Evolutionary conservation across 2,329 filamentous ascomycete species (phyloP), one percentile per base, ranked within the genome.

Genomic region (Epichloe uncinata): DNA sequence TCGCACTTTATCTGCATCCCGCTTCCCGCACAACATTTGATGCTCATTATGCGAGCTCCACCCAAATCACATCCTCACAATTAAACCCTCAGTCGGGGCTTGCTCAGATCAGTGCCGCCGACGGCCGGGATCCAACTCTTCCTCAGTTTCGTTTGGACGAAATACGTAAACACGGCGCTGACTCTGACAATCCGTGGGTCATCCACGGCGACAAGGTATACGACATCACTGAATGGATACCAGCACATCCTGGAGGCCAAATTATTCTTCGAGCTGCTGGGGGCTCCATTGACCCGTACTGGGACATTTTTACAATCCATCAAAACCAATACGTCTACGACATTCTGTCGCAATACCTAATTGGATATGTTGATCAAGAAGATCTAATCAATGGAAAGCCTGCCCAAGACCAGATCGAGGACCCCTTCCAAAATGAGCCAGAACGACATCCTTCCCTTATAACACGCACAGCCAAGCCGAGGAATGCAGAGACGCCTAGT

Each of bases 291-390:
- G 81, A 85, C 47, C 74, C 77, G 0, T 85, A 84, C 64, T 85
- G 82, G 82, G 70, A 83, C 52, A 82, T 85, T 48, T 85, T 85
- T 60, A 71, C 74, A 44, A 84, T 85, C 52, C 82, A 85, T 67
- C 81, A 84, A 60, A 72, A 74, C 16, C 70, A 77, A 41, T 77
- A 85, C 52, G 79, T 85, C 5, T 73, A 74, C 52, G 78, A 83
- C 47, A 81, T 85, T 40, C 68, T 85, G 0, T 71, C 78, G n/a
- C 73, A 79, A 55, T 85, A 81, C 58, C 67, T 75, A 26, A 79
- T 85, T 44, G 82, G 82, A 30, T 74, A 73, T 44, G 71, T 85
- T 3, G 74, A 84, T 54, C 63, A 65, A 1, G 69, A 66, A 9
- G 82, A 85, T 57, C 70, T 85, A 2, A 64, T 75, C n/a, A 66